Evolutionary conservation across 352 stramenopile genomes (phyloP).

Genomic region (Phytophthora fragariaefolia): DNA sequence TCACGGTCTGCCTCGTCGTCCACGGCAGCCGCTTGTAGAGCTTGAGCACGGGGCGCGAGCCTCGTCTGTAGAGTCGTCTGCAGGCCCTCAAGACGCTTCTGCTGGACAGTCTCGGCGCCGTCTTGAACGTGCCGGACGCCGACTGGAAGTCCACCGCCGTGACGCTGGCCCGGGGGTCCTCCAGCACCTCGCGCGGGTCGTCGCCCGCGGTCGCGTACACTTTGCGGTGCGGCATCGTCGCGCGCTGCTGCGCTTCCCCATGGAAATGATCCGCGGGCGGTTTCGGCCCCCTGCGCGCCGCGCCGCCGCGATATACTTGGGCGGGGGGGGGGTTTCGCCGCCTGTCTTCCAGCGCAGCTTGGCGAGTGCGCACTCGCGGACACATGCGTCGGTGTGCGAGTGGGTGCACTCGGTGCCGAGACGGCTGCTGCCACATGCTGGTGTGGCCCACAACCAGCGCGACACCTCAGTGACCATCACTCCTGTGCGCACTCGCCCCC

Average conservation of each 20-base stretch:
- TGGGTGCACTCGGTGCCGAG: no score
- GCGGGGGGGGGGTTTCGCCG: no score
- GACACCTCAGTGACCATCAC: constrained; percentile 1
- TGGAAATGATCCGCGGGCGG: background rate
- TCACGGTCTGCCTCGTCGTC: constrained; percentile 28
- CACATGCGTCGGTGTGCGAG: no score
- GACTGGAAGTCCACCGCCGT: background rate
- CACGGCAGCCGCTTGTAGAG: constrained; percentile 29
- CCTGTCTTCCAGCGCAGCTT: no score
- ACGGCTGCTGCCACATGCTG: background rate
- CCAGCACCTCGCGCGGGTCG: background rate
- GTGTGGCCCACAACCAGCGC: constrained; percentile 8
- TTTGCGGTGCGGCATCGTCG: constrained; percentile 32
- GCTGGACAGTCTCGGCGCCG: constrained; percentile 1
- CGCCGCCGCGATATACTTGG: no score
- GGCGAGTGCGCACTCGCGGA: no score
- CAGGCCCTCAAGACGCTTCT: constrained; percentile 7
- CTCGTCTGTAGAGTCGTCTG: constrained; percentile 15
- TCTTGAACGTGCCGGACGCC: background rate
- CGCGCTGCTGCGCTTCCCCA: background rate
- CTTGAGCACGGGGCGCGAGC: constrained; percentile 4
- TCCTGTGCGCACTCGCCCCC: background rate
- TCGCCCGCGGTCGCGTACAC: constrained; percentile 28
- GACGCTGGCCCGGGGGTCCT: background rate
- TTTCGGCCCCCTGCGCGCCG: no score